These are phyloP conservation scores for Nitzschia sp. DNA, from an alignment of 108 stramenopile species.

Conservation along the genomic window DNA sequence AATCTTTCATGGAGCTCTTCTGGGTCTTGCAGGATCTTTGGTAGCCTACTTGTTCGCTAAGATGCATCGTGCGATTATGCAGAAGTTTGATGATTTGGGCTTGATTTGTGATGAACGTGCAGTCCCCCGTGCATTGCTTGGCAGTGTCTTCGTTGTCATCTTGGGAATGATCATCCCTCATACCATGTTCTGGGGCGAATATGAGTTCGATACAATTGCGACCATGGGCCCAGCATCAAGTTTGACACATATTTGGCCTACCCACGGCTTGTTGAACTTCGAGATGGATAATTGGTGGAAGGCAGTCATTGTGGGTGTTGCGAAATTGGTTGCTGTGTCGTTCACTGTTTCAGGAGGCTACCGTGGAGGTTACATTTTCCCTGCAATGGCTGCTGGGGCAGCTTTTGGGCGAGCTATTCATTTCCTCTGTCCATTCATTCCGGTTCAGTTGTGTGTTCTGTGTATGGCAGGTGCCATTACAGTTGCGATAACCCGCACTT, in stretches of 20 bases:
- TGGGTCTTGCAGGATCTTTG: constrained; percentile 57
- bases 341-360: constrained; percentile 65
- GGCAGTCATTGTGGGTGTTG: constrained; percentile 50
- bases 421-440: constrained; percentile 38
- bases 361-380: constrained; percentile 71
- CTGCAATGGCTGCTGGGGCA: constrained; percentile 58
- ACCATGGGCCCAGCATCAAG: constrained; percentile 48
- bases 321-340: constrained; percentile 60
- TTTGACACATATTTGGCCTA: constrained; percentile 59
- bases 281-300: constrained; percentile 47
- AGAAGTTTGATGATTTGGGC: constrained; percentile 29
- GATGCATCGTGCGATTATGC: constrained; percentile 51
- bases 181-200: constrained; percentile 69
- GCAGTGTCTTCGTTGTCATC: constrained; percentile 34
- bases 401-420: constrained; percentile 58
- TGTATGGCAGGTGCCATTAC: constrained; percentile 65
- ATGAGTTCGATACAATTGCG: constrained; percentile 52
- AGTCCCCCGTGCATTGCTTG: constrained; percentile 48
- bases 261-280: constrained; percentile 52
- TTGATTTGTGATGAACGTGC: constrained; percentile 51
- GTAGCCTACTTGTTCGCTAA: constrained; percentile 47
- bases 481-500: constrained; percentile 65
- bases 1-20: constrained; percentile 34
- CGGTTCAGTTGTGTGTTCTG: constrained; percentile 40
- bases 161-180: constrained; percentile 61